Conservation (phyloP, 306 rosid species). For the Leucaena leucocephala region DNA sequence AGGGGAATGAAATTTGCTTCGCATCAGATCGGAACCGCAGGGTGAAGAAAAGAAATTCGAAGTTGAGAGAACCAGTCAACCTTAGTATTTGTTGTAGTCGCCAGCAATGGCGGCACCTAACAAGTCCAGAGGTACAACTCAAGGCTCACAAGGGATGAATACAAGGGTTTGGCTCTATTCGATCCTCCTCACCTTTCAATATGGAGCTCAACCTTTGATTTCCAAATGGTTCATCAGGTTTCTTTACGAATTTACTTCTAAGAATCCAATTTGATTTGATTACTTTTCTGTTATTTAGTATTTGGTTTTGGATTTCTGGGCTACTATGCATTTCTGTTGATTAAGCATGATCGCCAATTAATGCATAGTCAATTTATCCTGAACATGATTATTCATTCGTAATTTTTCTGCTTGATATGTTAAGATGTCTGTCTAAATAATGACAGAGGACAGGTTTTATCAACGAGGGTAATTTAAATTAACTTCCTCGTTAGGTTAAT, state of each 20-base stretch:
- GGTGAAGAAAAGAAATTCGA: background rate
- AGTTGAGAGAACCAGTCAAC: background rate
- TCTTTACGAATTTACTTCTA: conserved; percentile 6
- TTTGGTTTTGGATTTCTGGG: background rate
- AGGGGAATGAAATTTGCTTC: background rate
- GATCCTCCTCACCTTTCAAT: conserved; percentile 80
- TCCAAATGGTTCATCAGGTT: conserved; percentile 83
- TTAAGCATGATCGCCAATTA: background rate
- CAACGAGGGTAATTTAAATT: background rate
- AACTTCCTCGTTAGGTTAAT: background rate
- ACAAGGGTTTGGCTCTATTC: conserved; percentile 66
- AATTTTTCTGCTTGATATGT: background rate
- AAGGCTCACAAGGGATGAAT: conserved; percentile 35
- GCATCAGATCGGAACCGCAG: conserved; percentile 8
- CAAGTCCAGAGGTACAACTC: conserved; percentile 42
- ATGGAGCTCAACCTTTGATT: conserved; percentile 96
- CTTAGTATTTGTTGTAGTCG: background rate
- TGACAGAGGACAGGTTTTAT: background rate
- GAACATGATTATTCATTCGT: background rate
- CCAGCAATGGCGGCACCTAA: conserved; percentile 45
- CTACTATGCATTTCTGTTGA: background rate
- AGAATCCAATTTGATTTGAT: background rate
- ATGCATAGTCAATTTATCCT: background rate
- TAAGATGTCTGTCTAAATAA: background rate
- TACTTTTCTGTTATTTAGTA: background rate